Base-by-base conservation (phyloP, 208 protist species). In the Vickermania spadyakhi region DNA sequence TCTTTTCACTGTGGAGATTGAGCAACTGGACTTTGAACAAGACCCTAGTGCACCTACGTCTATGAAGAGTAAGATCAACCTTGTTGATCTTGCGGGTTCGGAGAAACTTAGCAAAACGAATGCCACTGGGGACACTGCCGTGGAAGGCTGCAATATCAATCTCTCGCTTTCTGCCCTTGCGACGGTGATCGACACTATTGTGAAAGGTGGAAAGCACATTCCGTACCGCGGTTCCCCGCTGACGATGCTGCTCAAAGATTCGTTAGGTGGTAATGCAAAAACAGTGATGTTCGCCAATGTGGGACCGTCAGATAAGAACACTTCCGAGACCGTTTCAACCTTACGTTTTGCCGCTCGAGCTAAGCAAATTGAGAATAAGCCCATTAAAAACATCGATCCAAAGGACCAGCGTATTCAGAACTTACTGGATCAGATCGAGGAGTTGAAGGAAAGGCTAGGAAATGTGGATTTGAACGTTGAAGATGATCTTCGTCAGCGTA, bases 291-390 rank as follows among this genome's bases (percentile, higher is more conserved):
- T 96, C 57, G 88, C 89, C 56, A 97, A 92, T 63, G 62, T 87
- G 27, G 77, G 79, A 21, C 88, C 87, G 2, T 86, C 82, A 3
- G 75, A 94, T 31, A 82, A 90, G 63, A 94, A 95, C 70, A 72
- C 84, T 5, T 84, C 86, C 7, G 87, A 96, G 66, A 95, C 86
- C 0, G 90, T 94, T 56, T 94, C 86, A 7, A 96, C 91, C 2
- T 70, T 95, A 23, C 78, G 88, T 7, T 96, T 96, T 70, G 91
- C 91, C 55, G 60, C 86, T 4, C 70, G 85, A 23, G 89, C 84
- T 56, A 93, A 97, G 62, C 94, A 98, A 72, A 98, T 98, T 68
- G 80, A 96, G 70, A 98, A 98, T 67, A 96, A 96, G 65, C 93
- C 93, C 26, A 66, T 97, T 56, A 95, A 93, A 69, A 97, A 97